A percentile compares a stretch with the other conserved stretches of the same genome.
Conservation (phyloP, 2,329 filamentous ascomycete species). For the Curvularia verruculosa region DNA sequence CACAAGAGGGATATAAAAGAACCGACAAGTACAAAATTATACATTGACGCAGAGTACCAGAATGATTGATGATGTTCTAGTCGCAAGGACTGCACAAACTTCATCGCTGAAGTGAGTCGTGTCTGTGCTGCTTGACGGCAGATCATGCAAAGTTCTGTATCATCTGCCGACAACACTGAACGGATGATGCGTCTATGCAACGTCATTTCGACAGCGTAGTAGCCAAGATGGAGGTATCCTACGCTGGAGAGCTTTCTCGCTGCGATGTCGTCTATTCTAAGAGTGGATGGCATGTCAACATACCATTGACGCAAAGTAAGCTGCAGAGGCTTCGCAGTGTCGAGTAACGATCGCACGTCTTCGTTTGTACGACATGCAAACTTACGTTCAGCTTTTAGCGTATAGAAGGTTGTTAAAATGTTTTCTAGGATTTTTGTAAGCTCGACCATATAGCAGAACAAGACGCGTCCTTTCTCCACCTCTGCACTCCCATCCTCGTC, state of each 20-base stretch:
- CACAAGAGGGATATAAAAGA: conserved; percentile 51
- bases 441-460: conserved; percentile 60
- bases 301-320: conserved; percentile 62
- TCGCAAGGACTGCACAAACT: conserved; percentile 53
- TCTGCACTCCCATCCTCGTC: conserved; percentile 44
- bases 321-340: conserved; percentile 61
- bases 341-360: conserved; percentile 58
- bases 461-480: conserved; percentile 43
- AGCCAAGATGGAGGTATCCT: conserved; percentile 55
- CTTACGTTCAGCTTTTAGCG: conserved; percentile 55
- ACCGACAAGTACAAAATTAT: conserved; percentile 52
- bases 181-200: conserved; percentile 53
- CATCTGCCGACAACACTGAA: conserved; percentile 37
- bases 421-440: conserved; percentile 60
- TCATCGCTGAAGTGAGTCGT: conserved; percentile 53
- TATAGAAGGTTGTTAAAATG: conserved; percentile 60
- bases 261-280: conserved; percentile 56
- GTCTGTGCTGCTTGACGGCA: conserved; percentile 53
- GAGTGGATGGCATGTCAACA: conserved; percentile 52
- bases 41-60: conserved; percentile 55
- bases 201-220: conserved; percentile 55
- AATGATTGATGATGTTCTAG: conserved; percentile 55
- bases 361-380: conserved; percentile 50
- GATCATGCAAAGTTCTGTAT: conserved; percentile 43
- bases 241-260: conserved; percentile 35